Base-by-base conservation (phyloP, 306 rosid genomes). In the Gastrolobium bilobum region DNA sequence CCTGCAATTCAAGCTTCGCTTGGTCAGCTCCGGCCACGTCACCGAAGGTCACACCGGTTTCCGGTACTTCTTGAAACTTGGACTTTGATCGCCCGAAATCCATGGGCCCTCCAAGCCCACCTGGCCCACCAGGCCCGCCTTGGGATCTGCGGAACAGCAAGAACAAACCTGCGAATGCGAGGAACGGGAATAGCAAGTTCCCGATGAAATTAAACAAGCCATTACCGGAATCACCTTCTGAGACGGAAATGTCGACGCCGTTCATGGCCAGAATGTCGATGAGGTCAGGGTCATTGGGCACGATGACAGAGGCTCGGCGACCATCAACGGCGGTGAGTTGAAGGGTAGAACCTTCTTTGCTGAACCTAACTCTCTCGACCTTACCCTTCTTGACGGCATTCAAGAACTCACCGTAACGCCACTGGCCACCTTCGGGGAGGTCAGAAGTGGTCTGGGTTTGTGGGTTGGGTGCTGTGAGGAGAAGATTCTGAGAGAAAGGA, bases 21-120 rank as follows among this genome's bases (percentile, higher is more conserved):
- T 92, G 99, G 65, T 95, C 99, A 26, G 99, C 99, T 37, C 99
- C 99, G 1, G 98, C 99, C 8, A 95, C 99, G 65, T 95, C 99
- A 52, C 88, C 81, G 38, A 95, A 95, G 3, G 94, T 87, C 0
- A 95, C 97, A 0, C 98, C 98, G 1, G 99, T 95, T 59, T 95
- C 99, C 0, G 98, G 98, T 4, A 95, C 99, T 52, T 95, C 99
- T 34, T 93, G 97, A 81, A 95, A 95, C 44, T 95, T 95, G 11
- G 99, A 95, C 68, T 93, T 95, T 0, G 92, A 93, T 58, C 98
- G 53, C 81, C 99, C 97, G 46, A 95, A 95, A 78, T 95, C 99
- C 99, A 95, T 95, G 4, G 99, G 98, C 39, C 99, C 99, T 0
- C 99, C 98, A 0, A 93, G 90, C 29, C 97, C 99, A 1, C 98